These are phyloP conservation scores for Papiliotrema laurentii DNA, from an alignment of 1,284 basidiomycete species.

Conservation along the genomic window DNA sequence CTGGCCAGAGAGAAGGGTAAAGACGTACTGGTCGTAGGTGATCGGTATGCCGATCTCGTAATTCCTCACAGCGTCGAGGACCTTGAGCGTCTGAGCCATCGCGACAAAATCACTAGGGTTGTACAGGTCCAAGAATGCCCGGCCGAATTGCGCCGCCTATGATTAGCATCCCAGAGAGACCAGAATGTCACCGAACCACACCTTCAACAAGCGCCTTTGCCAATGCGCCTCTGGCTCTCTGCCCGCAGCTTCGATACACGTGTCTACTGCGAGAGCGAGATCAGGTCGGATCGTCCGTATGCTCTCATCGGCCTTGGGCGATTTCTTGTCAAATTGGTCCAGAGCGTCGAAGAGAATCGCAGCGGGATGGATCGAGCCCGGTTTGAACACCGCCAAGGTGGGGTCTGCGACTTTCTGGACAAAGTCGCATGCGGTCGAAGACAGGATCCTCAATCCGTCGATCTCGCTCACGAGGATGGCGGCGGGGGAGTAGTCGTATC, in stretches of 20 bases:
- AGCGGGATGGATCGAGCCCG: constrained; percentile 85
- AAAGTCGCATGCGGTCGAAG: constrained; percentile 76
- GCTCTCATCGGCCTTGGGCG: constrained; percentile 87
- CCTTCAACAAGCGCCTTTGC: constrained; percentile 81
- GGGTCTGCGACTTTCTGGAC: constrained; percentile 85
- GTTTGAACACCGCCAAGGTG: constrained; percentile 76
- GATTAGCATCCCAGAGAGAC: background rate
- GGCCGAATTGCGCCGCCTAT: constrained; percentile 90
- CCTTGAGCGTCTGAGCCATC: constrained; percentile 87
- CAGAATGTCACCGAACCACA: constrained; percentile 46
- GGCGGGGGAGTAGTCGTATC: constrained; percentile 73
- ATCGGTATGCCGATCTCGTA: constrained; percentile 92
- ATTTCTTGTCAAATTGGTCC: constrained; percentile 75
- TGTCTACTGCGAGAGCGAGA: constrained; percentile 80
- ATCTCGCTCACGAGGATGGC: constrained; percentile 76
- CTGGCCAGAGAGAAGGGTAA: background rate
- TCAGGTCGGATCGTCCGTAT: constrained; percentile 84
- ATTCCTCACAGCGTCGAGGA: constrained; percentile 87
- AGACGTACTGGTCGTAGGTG: constrained; percentile 76
- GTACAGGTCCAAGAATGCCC: constrained; percentile 86
- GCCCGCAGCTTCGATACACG: constrained; percentile 89
- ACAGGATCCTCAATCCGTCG: constrained; percentile 80
- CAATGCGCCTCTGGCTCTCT: constrained; percentile 84
- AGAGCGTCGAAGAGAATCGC: constrained; percentile 90
- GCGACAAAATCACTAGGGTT: constrained; percentile 85